A percentile compares a stretch with the other conserved stretches of the same genome.
These are phyloP conservation scores for Chenopodium album DNA, from an alignment of 148 eudicot genomes.

Conservation along the genomic window DNA sequence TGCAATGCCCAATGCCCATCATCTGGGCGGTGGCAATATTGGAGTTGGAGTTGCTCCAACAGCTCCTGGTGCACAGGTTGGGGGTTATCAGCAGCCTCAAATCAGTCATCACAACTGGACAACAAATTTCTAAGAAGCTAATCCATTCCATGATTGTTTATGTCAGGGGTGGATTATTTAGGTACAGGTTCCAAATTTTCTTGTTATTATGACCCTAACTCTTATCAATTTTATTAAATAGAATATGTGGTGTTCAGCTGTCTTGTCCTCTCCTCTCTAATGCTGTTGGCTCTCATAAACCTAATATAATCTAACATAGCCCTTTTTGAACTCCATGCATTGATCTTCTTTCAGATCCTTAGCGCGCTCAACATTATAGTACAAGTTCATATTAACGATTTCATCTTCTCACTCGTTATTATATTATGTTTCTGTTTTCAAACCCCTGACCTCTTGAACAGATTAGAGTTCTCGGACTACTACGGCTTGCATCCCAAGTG, in stretches of 20 bases:
- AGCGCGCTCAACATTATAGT: neutral
- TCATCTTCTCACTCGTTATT: neutral
- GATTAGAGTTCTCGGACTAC: too few species aligned
- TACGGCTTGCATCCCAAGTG: too few species aligned
- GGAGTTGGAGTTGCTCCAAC: slow-evolving; percentile 58
- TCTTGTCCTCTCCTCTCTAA: neutral
- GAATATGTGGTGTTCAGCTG: slow-evolving; percentile 29
- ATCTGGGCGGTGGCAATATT: slow-evolving; percentile 52
- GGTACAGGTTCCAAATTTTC: slow-evolving; percentile 30
- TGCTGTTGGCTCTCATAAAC: neutral
- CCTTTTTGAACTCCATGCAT: neutral
- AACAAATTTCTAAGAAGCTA: slow-evolving; percentile 50
- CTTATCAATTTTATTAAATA: slow-evolving; percentile 34
- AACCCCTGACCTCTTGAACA: too few species aligned
- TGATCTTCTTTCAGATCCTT: neutral
- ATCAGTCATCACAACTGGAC: slow-evolving; percentile 77
- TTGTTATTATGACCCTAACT: slow-evolving; percentile 35
- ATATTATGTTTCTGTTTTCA: too few species aligned
- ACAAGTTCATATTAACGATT: neutral
- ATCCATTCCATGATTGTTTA: slow-evolving; percentile 16
- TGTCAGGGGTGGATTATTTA: slow-evolving; percentile 28
- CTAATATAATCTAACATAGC: neutral
- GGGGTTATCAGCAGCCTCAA: slow-evolving; percentile 74
- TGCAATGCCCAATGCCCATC: slow-evolving; percentile 68
- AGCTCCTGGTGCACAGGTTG: slow-evolving; percentile 63